Base-by-base conservation (phyloP, 352 stramenopile genomes). In the Phytopythium oedochilum region DNA sequence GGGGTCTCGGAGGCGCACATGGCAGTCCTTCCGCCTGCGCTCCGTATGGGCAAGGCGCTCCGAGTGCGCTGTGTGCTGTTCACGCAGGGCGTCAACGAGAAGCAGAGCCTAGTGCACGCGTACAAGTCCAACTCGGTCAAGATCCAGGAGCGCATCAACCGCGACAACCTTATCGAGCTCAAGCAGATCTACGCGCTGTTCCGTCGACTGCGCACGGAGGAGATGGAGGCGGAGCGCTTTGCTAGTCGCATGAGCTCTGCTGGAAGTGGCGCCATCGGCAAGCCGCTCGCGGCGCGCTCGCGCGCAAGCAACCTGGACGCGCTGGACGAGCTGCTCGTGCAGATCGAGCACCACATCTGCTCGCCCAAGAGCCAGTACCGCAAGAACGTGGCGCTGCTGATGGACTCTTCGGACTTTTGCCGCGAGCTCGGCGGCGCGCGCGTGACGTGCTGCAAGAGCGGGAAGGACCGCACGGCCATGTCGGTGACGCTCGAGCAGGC, bases 391-490 rank as follows among this genome's bases (percentile, higher is more conserved):
- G 78, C 66, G 36, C 54, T 94, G 29, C 59, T 94, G 22, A 91
- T 88, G 67, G 77, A 89, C 57, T 83, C 84, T 26, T 91, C 84
- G 8, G 84, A 94, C 49, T 89, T 94, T 57, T 94, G 84, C 45
- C 68, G 84, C 46, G 70, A 76, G 44, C 66, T 99, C 8, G 89
- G 92, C n/a, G 94, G 87, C 31, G 92, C 90, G 0, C 88, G 89
- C 34, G 76, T 96, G n/a, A 97, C 97, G 17, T 98, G 97, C 75
- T 99, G 96, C 70, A 99, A 99, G 70, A 97, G 80, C 60, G 96
- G 95, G 17, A 99, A 99, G 66, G 96, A 99, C 71, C 87, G 96
- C 47, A 99, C 96, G 28, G 95, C 93, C 22, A 99, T 99, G 96
- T 97, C 96, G 43, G 86, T 98, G 26, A 98, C 95, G 28, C 83